These are phyloP conservation scores for Elongisporangium prolatum DNA, from an alignment of 352 stramenopile species.

Conservation along the genomic window DNA sequence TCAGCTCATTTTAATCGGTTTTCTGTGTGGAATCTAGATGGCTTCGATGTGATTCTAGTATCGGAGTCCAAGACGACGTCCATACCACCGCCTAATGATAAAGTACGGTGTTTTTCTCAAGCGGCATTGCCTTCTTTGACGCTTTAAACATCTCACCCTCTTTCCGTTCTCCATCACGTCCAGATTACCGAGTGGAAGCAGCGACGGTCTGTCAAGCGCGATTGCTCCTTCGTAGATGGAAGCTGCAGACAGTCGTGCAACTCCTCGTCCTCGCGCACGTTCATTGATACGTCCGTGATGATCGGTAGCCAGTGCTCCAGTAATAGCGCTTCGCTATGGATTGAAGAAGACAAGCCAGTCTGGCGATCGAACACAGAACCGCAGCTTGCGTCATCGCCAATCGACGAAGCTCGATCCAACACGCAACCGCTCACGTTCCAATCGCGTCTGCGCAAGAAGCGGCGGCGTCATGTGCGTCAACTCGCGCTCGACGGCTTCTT, in stretches of 20 bases:
- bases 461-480: constrained; percentile 38
- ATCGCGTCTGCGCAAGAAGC: constrained; percentile 36
- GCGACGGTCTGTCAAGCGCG: constrained; percentile 53
- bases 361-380: background rate
- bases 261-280: background rate
- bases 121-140: background rate
- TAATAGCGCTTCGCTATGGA: background rate
- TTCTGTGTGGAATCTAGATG: background rate
- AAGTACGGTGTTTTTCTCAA: background rate
- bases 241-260: background rate
- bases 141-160: background rate
- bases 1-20: background rate
- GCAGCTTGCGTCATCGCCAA: background rate
- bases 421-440: constrained; percentile 12
- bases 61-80: background rate
- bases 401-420: background rate
- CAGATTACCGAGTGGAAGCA: constrained; percentile 24
- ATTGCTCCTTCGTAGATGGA: constrained; percentile 53
- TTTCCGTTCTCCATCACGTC: background rate
- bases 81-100: background rate
- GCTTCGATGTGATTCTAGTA: background rate
- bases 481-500: constrained; percentile 52
- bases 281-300: background rate
- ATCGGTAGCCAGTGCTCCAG: background rate
- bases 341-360: background rate